Evolutionary conservation across 78 protist genomes (phyloP).

Genomic region (Isochrysis galbana): DNA sequence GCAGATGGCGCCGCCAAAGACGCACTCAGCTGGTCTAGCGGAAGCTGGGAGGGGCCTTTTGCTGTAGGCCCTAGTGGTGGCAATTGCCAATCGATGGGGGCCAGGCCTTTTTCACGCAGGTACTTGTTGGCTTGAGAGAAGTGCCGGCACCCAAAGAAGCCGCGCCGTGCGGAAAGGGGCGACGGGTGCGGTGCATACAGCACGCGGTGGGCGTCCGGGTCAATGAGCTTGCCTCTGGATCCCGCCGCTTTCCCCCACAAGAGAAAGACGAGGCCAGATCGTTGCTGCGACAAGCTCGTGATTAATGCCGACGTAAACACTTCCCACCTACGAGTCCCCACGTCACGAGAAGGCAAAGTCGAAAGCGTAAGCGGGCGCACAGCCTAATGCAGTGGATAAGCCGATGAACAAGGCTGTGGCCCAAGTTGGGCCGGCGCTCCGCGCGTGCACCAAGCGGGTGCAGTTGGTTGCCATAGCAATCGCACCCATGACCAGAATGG

Average conservation of each 20-base stretch:
- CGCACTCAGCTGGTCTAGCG: too few species aligned
- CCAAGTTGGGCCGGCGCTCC: too few species aligned
- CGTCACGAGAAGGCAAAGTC: too few species aligned
- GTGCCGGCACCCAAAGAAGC: constrained; percentile 8
- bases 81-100: not conserved
- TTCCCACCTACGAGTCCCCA: not conserved
- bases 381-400: too few species aligned
- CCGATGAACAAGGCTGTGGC: too few species aligned
- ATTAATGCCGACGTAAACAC: not conserved
- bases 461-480: too few species aligned
- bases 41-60: too few species aligned
- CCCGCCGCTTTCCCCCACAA: not conserved
- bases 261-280: not conserved
- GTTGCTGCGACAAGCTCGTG: not conserved
- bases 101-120: not conserved
- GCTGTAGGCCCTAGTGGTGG: too few species aligned
- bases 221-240: not conserved
- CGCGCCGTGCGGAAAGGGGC: constrained; percentile 2
- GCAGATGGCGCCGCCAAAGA: too few species aligned
- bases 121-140: not conserved
- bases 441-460: too few species aligned
- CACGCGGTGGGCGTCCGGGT: not conserved
- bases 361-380: too few species aligned
- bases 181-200: not conserved
- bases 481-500: too few species aligned